Conservation (phyloP, 306 rosid genomes). For the Psophocarpus tetragonolobus region DNA sequence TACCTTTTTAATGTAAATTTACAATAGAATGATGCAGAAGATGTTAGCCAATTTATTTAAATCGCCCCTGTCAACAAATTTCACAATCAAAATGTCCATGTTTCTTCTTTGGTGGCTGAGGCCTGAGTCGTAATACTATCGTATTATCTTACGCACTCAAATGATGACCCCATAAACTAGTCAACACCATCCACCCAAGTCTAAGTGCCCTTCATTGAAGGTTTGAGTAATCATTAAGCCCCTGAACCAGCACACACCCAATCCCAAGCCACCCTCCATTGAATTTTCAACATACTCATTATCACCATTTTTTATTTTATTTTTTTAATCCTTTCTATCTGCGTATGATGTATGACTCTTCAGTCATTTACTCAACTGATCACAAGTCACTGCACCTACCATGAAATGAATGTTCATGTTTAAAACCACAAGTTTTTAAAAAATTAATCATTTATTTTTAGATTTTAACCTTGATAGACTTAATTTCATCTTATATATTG, state of each 20-base stretch:
- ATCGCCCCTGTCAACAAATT: neutral
- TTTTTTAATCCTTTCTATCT: neutral
- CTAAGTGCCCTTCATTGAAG: neutral
- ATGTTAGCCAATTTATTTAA: neutral
- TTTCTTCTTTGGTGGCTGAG: neutral
- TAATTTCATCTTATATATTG: too few relatives aligned
- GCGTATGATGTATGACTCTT: neutral
- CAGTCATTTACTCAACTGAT: neutral
- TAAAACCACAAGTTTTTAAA: neutral
- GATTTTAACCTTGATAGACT: too few relatives aligned
- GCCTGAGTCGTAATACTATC: too few relatives aligned
- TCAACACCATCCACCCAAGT: neutral
- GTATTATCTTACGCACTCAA: neutral
- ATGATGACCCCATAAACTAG: neutral
- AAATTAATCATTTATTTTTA: neutral
- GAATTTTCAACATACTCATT: neutral
- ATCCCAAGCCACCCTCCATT: slow-evolving; percentile 2
- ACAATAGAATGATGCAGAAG: too few relatives aligned
- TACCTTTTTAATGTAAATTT: too few relatives aligned
- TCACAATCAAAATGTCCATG: neutral
- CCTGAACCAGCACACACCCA: neutral
- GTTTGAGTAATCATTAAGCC: slow-evolving; percentile 11
- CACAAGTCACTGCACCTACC: neutral
- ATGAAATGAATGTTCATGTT: neutral
- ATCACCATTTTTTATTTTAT: neutral